A percentile compares a stretch with the other conserved stretches of the same genome.
phyloP scores from a whole-genome alignment of 768 basidiomycete genomes.

The Rhizopogon rudus region DNA sequence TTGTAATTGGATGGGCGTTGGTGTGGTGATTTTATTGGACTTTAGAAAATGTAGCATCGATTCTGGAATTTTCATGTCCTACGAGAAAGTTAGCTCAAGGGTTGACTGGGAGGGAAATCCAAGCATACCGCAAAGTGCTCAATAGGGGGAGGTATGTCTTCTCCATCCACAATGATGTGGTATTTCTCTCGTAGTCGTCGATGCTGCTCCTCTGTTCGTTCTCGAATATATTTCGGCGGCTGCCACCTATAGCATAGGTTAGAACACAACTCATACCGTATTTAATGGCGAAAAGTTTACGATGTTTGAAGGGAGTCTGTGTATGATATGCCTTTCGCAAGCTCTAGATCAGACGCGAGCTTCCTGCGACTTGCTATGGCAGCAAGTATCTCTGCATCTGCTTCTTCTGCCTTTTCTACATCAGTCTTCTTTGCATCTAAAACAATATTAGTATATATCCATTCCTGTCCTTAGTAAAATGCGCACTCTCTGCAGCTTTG shows the following conservation, averaged over 20 bases:
- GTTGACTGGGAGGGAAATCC: background rate
- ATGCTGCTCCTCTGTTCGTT: conserved; percentile 64
- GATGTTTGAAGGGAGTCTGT: conserved; percentile 80
- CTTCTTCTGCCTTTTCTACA: conserved; percentile 81
- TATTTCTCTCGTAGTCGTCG: conserved; percentile 79
- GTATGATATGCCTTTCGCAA: conserved; percentile 91
- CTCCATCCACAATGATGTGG: conserved; percentile 94
- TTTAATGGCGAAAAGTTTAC: conserved; percentile 37
- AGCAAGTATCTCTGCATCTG: conserved; percentile 85
- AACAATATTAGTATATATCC: conserved; percentile 12
- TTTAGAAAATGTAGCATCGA: conserved; percentile 79
- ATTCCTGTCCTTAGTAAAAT: background rate
- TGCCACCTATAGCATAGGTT: conserved; percentile 61
- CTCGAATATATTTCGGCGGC: conserved; percentile 79
- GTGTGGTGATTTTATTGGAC: conserved; percentile 76
- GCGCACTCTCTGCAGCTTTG: conserved; percentile 76
- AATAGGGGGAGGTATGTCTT: conserved; percentile 91
- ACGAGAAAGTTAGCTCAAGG: conserved; percentile 5
- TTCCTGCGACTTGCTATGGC: conserved; percentile 90
- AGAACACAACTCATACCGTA: background rate
- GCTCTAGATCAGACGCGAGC: conserved; percentile 87
- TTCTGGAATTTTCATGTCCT: conserved; percentile 99
- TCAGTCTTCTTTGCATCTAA: conserved; percentile 85
- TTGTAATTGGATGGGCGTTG: conserved; percentile 96
- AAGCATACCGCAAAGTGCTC: conserved; percentile 70